Evolutionary conservation across 2,329 filamentous ascomycete species (phyloP), one percentile per base, ranked within the genome.

Genomic region (Curvularia sp.): DNA sequence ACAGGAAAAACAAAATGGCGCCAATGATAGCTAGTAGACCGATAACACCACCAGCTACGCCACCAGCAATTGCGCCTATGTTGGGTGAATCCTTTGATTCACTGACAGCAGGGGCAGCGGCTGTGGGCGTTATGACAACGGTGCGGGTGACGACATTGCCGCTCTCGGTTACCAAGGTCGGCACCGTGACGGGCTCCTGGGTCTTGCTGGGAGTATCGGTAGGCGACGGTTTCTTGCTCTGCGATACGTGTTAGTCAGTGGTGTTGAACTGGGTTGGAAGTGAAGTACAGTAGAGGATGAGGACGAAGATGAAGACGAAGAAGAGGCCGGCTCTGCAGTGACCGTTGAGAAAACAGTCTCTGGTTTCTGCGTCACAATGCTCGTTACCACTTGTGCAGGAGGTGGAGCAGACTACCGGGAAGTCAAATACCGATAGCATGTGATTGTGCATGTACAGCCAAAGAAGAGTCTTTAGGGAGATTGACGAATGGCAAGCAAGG

Each of bases 61-160:
- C 77, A 30, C 80, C 81, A 15, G 77, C 81, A 42, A 83, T 81
- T n/a, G 76, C 78, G 8, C 79, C 80, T 26, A 72, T 72, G 33
- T 79, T 80, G 8, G 58, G 54, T 3, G 54, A 58, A 15, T 61
- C 50, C 15, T 61, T 61, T 13, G 49, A 38, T 13, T 33, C 49
- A 48, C 68, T 53, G 38, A 66, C 54, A 18, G 28, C 53, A 57
- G 60, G 42, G 6, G 62, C 56, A 26, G 62, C 47, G 8, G 68
- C 59, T 8, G 70, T 66, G 1, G 73, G 69, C 12, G 70, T 78
- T 10, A 73, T 72, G 3, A 80, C 78, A 13, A 83, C 74, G 1
- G 80, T 82, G 33, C 81, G 72, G 5, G 80, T 82, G 0, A 81
- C 70, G 5, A 78, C 58, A 2, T 67, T 70, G 20, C 80, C 80